phyloP scores from a whole-genome alignment of 768 basidiomycete genomes.

The Coprinopsis sp. region DNA sequence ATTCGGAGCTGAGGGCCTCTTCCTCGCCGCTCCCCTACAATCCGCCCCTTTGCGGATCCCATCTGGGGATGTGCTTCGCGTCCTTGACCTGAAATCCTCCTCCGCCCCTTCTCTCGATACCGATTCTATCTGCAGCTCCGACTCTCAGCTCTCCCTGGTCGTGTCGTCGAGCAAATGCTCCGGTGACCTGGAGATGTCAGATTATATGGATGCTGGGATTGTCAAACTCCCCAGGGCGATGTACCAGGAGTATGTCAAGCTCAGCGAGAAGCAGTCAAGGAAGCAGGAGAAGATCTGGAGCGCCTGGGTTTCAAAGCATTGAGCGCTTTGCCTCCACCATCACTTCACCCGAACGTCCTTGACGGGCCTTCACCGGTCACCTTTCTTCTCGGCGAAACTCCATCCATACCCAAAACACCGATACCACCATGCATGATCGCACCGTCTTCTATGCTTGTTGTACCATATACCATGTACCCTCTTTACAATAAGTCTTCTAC shows the following conservation, averaged over 20 bases:
- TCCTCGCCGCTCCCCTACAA: conserved; percentile 50
- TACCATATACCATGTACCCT: too few relatives aligned
- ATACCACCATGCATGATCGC: too few relatives aligned
- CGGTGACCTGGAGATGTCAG: background rate
- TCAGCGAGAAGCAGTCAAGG: conserved; percentile 48
- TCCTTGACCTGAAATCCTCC: conserved; percentile 45
- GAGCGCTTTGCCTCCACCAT: background rate
- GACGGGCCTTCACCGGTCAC: too few relatives aligned
- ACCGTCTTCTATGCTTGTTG: too few relatives aligned
- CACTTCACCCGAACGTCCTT: too few relatives aligned
- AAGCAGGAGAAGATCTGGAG: conserved; percentile 58
- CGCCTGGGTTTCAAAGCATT: conserved; percentile 34
- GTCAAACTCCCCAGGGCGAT: conserved; percentile 60
- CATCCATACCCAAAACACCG: too few relatives aligned
- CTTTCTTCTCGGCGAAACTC: too few relatives aligned
- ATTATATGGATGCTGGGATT: conserved; percentile 36
- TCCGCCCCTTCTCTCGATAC: conserved; percentile 16
- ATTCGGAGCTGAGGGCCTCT: conserved; percentile 55
- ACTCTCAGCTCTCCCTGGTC: conserved; percentile 22
- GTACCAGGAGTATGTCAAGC: conserved; percentile 52
- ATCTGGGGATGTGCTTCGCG: conserved; percentile 51
- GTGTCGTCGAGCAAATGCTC: too few relatives aligned
- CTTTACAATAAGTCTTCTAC: too few relatives aligned
- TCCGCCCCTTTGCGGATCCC: conserved; percentile 62
- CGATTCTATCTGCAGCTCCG: conserved; percentile 13